Evolutionary conservation across 2,329 filamentous ascomycete species (phyloP), one percentile per base, ranked within the genome.

Genomic region (Fusarium sp.): DNA sequence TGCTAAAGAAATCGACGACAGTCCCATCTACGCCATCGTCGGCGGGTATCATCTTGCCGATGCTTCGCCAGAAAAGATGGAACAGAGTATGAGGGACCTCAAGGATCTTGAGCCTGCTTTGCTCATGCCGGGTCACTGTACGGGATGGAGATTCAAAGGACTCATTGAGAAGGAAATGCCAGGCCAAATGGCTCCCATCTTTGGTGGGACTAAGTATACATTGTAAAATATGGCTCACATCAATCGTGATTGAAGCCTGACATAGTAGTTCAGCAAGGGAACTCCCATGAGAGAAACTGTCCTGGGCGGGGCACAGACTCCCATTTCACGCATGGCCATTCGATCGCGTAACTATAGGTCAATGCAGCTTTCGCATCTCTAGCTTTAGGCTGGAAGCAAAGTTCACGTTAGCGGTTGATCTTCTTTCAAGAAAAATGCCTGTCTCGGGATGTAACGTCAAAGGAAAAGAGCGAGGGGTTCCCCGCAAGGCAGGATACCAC

Each of bases 101-200:
- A 57, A 49, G 18, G 32, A 49, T 15, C 41, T 57, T 6, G 4
- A 37, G 8, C 54, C 41, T 6, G 32, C 4, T 27, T 20, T 57
- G 8, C 32, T 57, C 6, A 57, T 57, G 54, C 54, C 54, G 0
- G 54, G 54, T 4, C 54, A 49, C 27, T 56, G 53, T 37, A 56
- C 53, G 14, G 53, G 53, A 12, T 57, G 54, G 54, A 57, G 54
- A 14, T 57, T 57, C 1, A 57, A 57, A 18, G 41, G 41, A 0
- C 18, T 57, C 15, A 37, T 57, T 18, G 54, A 57, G 18, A 57
- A 18, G 8, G 54, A 57, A n/a, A 57, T 57, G 54, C 32, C 54
- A 7, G 32, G 41, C 7, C 54, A 57, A 1, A 57, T 57, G 41
- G 54, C 41, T 30, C 54, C 54, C 0, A 37, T 57, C 2, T 57